These are phyloP conservation scores for Gloeophyllum trabeum DNA, from an alignment of 768 basidiomycete genomes.

Conservation along the genomic window DNA sequence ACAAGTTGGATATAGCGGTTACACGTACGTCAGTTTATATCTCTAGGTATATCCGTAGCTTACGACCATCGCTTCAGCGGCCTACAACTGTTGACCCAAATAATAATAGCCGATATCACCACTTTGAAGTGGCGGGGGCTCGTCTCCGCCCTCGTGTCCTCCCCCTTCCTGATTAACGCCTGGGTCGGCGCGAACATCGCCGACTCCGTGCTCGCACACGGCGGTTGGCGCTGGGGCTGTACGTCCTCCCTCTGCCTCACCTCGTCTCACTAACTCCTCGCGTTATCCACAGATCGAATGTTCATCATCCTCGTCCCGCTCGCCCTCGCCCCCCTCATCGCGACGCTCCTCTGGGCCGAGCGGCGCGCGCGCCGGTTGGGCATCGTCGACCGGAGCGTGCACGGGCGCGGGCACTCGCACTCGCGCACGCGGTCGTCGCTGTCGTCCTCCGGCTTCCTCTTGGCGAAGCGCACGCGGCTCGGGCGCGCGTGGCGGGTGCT, in stretches of 20 bases:
- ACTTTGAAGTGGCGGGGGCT: slow-evolving; percentile 46
- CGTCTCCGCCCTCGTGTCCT: slow-evolving; percentile 31
- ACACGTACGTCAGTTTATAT: too few relatives aligned
- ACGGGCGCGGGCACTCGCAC: too few relatives aligned
- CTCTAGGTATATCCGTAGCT: slow-evolving; percentile 5
- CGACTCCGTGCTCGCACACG: slow-evolving; percentile 26
- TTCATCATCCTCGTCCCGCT: slow-evolving; percentile 45
- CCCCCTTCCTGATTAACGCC: slow-evolving; percentile 50
- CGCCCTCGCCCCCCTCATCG: slow-evolving; percentile 38
- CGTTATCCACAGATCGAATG: slow-evolving; percentile 31
- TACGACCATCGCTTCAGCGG: slow-evolving; percentile 31
- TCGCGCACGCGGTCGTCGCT: not conserved
- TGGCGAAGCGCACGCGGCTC: not conserved
- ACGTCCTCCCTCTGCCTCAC: slow-evolving; percentile 15
- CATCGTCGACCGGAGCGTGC: slow-evolving; percentile 15
- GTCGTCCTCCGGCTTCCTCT: not conserved
- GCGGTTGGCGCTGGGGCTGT: slow-evolving; percentile 66
- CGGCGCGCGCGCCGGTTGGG: slow-evolving; percentile 30
- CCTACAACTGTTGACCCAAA: slow-evolving; percentile 51
- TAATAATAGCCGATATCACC: slow-evolving; percentile 53
- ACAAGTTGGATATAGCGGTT: slow-evolving; percentile 30
- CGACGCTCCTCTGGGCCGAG: slow-evolving; percentile 46
- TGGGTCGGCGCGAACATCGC: slow-evolving; percentile 58
- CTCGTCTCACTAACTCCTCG: not conserved
- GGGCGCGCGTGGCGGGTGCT: slow-evolving; percentile 10